Percentiles rank a stretch among this genome's conserved stretches.
Evolutionary conservation across 2,329 filamentous ascomycete species (phyloP).

Genomic region (Corinectria fuckeliana): DNA sequence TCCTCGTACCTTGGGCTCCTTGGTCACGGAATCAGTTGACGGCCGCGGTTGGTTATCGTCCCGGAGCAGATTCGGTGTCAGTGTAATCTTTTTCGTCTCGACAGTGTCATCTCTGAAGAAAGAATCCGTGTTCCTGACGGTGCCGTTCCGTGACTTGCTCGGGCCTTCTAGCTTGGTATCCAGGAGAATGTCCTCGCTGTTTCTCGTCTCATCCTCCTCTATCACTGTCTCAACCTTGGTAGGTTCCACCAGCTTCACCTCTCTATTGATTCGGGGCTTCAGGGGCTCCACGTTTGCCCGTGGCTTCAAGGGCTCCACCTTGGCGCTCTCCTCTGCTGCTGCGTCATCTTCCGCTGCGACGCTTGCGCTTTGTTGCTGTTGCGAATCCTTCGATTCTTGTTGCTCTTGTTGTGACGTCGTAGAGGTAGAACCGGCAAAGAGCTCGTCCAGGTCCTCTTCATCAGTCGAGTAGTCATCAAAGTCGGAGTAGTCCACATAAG

Average conservation of each 20-base stretch:
- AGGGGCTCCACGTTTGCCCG: slow-evolving; percentile 62
- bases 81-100: slow-evolving; percentile 95
- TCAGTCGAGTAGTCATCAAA: slow-evolving; percentile 87
- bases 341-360: slow-evolving; percentile 40
- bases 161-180: slow-evolving; percentile 59
- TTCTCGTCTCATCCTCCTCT: slow-evolving; percentile 46
- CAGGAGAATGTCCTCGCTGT: slow-evolving; percentile 72
- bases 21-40: slow-evolving; percentile 50
- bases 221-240: slow-evolving; percentile 43
- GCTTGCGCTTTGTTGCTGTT: slow-evolving; percentile 41
- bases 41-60: slow-evolving; percentile 73
- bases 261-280: slow-evolving; percentile 54
- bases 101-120: slow-evolving; percentile 97
- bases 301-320: slow-evolving; percentile 62
- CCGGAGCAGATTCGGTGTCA: slow-evolving; percentile 89
- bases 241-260: slow-evolving; percentile 46
- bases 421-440: slow-evolving; percentile 45
- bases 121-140: slow-evolving; percentile 89
- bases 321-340: slow-evolving; percentile 58
- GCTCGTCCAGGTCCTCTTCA: slow-evolving; percentile 63
- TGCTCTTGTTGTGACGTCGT: slow-evolving; percentile 38
- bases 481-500: slow-evolving; percentile 87
- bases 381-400: slow-evolving; percentile 39
- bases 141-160: slow-evolving; percentile 80
- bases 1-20: slow-evolving; percentile 61